Base-by-base conservation (phyloP, 768 basidiomycete species). In the Kwoniella dendrophila region DNA sequence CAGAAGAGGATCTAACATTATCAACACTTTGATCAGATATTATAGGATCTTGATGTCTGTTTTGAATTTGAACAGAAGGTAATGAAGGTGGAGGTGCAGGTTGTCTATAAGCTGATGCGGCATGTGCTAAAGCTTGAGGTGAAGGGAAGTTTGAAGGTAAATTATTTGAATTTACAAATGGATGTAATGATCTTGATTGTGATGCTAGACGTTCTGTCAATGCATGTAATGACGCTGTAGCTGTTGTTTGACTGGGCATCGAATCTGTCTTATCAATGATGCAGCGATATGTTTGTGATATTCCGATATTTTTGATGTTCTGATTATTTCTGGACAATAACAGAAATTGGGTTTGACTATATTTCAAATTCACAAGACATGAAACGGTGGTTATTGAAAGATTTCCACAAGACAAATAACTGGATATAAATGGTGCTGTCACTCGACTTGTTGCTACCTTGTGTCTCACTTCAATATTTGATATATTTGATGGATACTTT, bases 11-110 rank as follows among this genome's bases (percentile, higher is more conserved):
- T n/a, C 24, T 44, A 10, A 10, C 32, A 30, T 51, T 26, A 20
- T 14, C 32, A 22, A 33, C 34, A 6, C 5, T 14, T 18, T 59
- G 55, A 8, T 36, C 61, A 34, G 51, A 57, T 32, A 58, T 64
- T 20, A 44, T 33, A 18, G 67, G 69, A 24, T 74, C 69, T 62
- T 75, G 73, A 67, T 79, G 74, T 54, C 74, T 30, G 3, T 53
- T 55, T 14, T 63, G 36, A 4, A 76, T 57, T 41, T 73, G 74
- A 3, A 73, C 49, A n/a, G 63, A 60, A 14, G 74, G 74, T 16
- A 76, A 33, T 16, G 65, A 59, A 12, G 74, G 74, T 43, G 74
- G 74, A 36, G 74, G 74, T n/a, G 72, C 73, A 22, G 73, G 73
- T 45, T 72, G 62, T 38, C 74, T 53, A 63, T 74, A 64, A 43